Percentiles rank a stretch among this genome's conserved stretches.
Conservation (phyloP, 2,329 filamentous ascomycete genomes). For the Trematosphaeria pertusa region DNA sequence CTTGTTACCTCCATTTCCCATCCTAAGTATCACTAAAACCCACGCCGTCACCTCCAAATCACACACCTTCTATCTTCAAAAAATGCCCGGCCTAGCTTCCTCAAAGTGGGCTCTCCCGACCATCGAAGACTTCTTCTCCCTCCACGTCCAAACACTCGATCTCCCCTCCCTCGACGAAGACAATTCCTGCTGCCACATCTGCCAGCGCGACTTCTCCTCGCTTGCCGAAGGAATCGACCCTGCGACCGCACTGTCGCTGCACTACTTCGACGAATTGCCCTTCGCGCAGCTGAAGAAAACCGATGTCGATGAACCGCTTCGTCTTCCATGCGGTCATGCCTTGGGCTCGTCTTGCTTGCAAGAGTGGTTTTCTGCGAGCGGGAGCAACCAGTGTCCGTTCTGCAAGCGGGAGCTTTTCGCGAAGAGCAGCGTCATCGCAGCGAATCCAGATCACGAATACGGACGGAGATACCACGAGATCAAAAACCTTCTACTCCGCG, state of each 20-base stretch:
- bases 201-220: neutral
- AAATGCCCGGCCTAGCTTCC: no score
- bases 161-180: neutral
- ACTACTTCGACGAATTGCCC: neutral
- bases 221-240: no score
- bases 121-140: neutral
- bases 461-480: neutral
- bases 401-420: neutral
- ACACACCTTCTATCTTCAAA: no score
- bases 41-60: no score
- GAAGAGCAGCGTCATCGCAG: neutral
- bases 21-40: no score
- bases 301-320: neutral
- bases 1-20: no score
- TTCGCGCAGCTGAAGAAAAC: neutral
- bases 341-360: neutral
- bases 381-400: neutral
- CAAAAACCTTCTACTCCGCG: neutral
- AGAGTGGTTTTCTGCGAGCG: neutral
- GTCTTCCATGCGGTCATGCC: constrained; percentile 1
- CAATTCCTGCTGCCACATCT: neutral
- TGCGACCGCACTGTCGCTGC: neutral
- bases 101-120: no score
- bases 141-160: neutral
- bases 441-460: neutral